Percentiles rank a stretch among this genome's conserved stretches.
phyloP scores from a whole-genome alignment of 2,329 filamentous ascomycete species.

The Aureobasidium subglaciale region DNA sequence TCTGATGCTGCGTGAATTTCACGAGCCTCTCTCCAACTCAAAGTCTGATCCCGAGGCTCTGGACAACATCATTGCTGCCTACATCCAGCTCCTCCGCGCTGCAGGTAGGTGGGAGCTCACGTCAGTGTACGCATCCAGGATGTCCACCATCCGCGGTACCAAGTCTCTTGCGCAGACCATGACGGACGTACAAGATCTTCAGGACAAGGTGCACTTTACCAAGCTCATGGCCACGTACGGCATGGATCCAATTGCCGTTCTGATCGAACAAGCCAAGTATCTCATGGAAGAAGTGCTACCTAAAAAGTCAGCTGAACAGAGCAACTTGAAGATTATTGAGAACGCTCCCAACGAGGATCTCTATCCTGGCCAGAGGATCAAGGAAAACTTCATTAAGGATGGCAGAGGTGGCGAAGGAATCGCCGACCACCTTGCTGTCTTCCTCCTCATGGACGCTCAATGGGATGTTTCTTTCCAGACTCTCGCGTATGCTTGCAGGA shows the following conservation, averaged over 20 bases:
- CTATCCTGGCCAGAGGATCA: constrained; percentile 57
- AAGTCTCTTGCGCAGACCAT: constrained; percentile 69
- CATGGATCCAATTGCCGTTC: constrained; percentile 65
- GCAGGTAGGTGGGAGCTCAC: constrained; percentile 69
- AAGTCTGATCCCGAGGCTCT: constrained; percentile 31
- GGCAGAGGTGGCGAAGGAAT: constrained; percentile 61
- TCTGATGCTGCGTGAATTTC: constrained; percentile 55
- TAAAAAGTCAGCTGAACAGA: constrained; percentile 1
- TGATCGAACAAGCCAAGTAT: constrained; percentile 56
- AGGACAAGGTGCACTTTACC: constrained; percentile 61
- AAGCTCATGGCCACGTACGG: constrained; percentile 67
- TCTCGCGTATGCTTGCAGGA: constrained; percentile 69
- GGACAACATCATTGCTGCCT: constrained; percentile 66
- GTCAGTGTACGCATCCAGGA: constrained; percentile 78
- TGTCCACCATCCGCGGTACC: constrained; percentile 58
- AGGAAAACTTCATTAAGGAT: constrained; percentile 58
- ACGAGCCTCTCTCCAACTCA: constrained; percentile 5
- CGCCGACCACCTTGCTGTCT: constrained; percentile 79
- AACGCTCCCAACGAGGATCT: constrained; percentile 40
- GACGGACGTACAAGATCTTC: constrained; percentile 60
- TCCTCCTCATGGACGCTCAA: constrained; percentile 63
- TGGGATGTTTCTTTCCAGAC: constrained; percentile 64
- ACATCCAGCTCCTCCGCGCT: constrained; percentile 71
- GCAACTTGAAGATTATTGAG: constrained; percentile 42
- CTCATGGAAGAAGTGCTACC: constrained; percentile 21